Evolutionary conservation across 2,329 filamentous ascomycete genomes (phyloP).

Genomic region (Venturia nashicola): DNA sequence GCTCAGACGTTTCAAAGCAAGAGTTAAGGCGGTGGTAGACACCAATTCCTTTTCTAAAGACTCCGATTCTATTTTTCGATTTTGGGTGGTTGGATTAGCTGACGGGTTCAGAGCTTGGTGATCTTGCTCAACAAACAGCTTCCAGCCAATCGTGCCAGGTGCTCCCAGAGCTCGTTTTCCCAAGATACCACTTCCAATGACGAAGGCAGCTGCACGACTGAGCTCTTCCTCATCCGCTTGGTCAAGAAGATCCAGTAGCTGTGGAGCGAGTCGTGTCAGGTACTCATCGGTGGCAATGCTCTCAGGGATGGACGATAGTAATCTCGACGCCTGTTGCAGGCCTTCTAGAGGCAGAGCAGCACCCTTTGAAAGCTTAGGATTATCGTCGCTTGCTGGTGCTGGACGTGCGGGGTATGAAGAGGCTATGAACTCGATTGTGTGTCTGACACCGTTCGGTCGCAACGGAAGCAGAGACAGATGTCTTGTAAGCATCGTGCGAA

Average conservation of each 20-base stretch:
- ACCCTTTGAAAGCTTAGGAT: constrained; percentile 24
- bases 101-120: constrained; percentile 36
- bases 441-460: constrained; percentile 49
- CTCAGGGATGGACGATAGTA: constrained; percentile 48
- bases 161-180: constrained; percentile 52
- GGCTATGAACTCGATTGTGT: constrained; percentile 59
- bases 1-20: constrained; percentile 42
- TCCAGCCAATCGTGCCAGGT: constrained; percentile 50
- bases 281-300: constrained; percentile 43
- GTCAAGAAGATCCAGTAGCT: constrained; percentile 50
- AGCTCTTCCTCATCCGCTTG: constrained; percentile 46
- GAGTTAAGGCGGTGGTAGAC: constrained; percentile 33
- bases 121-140: constrained; percentile 47
- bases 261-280: constrained; percentile 48
- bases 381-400: constrained; percentile 29
- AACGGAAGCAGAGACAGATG: constrained; percentile 50
- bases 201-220: constrained; percentile 45
- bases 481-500: constrained; percentile 44
- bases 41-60: constrained; percentile 33
- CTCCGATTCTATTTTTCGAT: constrained; percentile 25
- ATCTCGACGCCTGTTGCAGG: constrained; percentile 47
- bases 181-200: constrained; percentile 55
- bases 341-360: constrained; percentile 58
- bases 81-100: constrained; percentile 18
- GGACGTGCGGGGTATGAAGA: constrained; percentile 46